phyloP scores from a whole-genome alignment of 257 asterid species.

The Gentiana dahurica region DNA sequence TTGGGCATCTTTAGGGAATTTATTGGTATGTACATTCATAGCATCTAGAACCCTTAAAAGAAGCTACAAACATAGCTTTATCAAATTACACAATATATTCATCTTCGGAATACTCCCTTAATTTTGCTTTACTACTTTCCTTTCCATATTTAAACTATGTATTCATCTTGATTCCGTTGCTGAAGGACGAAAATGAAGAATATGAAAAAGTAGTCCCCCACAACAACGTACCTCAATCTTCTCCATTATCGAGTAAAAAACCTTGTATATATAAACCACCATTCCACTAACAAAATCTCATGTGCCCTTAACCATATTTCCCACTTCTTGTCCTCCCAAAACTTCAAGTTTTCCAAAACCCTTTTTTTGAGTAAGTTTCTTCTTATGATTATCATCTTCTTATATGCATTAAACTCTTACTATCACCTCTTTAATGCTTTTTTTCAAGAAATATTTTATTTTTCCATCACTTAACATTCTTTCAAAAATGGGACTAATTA shows the following conservation, averaged over 20 bases:
- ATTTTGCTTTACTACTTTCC: conserved; percentile 15
- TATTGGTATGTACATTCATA: conserved; percentile 43
- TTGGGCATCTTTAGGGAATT: conserved; percentile 9
- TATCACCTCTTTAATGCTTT: no score
- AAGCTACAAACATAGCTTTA: conserved; percentile 38
- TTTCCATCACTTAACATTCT: no score
- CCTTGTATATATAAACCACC: conserved; percentile 33
- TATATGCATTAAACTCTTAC: no score
- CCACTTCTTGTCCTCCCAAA: neutral
- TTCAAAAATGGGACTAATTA: no score
- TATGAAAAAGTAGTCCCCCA: conserved; percentile 22
- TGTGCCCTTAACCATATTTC: conserved; percentile 3
- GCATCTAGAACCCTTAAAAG: conserved; percentile 52
- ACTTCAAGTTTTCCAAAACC: neutral
- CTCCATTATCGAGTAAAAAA: conserved; percentile 39
- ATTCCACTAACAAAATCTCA: neutral
- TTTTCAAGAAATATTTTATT: no score
- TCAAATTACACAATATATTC: conserved; percentile 48
- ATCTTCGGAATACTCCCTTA: conserved; percentile 30
- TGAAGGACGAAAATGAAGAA: conserved; percentile 29
- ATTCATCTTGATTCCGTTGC: conserved; percentile 26
- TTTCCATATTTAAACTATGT: conserved; percentile 16
- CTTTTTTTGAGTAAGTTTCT: neutral
- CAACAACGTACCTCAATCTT: conserved; percentile 21
- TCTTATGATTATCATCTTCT: neutral